phyloP scores from a whole-genome alignment of 1,284 basidiomycete genomes.

The Gastroboletus turbinatus region DNA sequence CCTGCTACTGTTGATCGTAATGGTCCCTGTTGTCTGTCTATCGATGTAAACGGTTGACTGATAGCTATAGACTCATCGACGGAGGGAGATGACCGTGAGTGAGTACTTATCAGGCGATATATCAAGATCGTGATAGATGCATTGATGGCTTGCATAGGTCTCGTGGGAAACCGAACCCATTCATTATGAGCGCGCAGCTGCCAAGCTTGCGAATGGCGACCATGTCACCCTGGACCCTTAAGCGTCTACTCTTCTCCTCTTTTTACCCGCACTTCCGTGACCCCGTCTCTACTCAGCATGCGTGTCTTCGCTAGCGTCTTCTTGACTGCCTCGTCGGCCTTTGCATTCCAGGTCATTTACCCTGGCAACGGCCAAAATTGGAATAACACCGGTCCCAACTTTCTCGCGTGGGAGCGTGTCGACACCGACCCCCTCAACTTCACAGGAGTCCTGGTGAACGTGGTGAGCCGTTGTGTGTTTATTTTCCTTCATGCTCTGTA shows the following conservation, averaged over 20 bases:
- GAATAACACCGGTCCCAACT: conserved; percentile 58
- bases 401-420: conserved; percentile 63
- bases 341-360: conserved; percentile 59
- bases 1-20: not conserved
- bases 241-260: not conserved
- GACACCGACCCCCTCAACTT: conserved; percentile 66
- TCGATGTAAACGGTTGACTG: conserved; percentile 11
- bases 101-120: conserved; percentile 2
- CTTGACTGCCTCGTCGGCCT: conserved; percentile 52
- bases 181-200: not conserved
- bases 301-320: conserved; percentile 43
- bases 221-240: not conserved
- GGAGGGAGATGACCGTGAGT: not conserved
- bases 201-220: conserved; percentile 10
- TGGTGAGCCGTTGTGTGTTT: conserved; percentile 39
- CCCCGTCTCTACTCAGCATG: conserved; percentile 39
- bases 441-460: conserved; percentile 65
- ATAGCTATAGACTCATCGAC: not conserved
- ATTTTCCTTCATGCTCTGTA: not conserved
- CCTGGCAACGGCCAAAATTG: conserved; percentile 55
- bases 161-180: conserved; percentile 19
- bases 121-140: not conserved
- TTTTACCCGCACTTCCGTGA: conserved; percentile 3
- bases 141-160: not conserved
- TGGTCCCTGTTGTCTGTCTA: not conserved